phyloP scores from a whole-genome alignment of 108 stramenopile species.

The Fragilaria radians region DNA sequence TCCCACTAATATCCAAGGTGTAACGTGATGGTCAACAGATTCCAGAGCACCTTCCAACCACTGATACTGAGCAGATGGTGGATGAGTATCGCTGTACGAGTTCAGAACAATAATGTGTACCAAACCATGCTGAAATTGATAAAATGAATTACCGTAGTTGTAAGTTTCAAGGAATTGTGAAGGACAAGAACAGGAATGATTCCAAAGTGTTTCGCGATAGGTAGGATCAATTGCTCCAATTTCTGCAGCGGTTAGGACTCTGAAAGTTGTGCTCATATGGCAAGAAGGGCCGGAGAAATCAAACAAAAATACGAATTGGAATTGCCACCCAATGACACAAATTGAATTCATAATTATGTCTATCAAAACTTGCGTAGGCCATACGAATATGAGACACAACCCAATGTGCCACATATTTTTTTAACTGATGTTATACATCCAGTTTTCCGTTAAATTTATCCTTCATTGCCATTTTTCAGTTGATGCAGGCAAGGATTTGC shows the following conservation, averaged over 20 bases:
- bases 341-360: slow-evolving; percentile 19
- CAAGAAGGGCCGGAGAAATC: slow-evolving; percentile 47
- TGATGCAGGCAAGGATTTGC: too few relatives aligned
- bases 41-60: slow-evolving; percentile 54
- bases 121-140: slow-evolving; percentile 60
- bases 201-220: slow-evolving; percentile 23
- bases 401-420: slow-evolving; percentile 33
- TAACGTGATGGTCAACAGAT: slow-evolving; percentile 35
- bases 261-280: slow-evolving; percentile 72
- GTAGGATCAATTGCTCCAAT: slow-evolving; percentile 19
- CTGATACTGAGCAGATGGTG: slow-evolving; percentile 47
- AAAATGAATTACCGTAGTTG: slow-evolving; percentile 81
- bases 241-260: slow-evolving; percentile 54
- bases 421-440: too few relatives aligned
- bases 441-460: too few relatives aligned
- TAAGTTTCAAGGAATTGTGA: slow-evolving; percentile 45
- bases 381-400: slow-evolving; percentile 52
- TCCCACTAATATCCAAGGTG: slow-evolving; percentile 80
- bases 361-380: slow-evolving; percentile 61
- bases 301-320: slow-evolving; percentile 39
- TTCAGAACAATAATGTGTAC: slow-evolving; percentile 72
- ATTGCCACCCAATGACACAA: slow-evolving; percentile 60
- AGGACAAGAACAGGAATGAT: slow-evolving; percentile 14
- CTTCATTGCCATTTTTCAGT: too few relatives aligned
- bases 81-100: slow-evolving; percentile 49